Base-by-base conservation (phyloP, 148 eudicot species). In the Limonium bicolor region DNA sequence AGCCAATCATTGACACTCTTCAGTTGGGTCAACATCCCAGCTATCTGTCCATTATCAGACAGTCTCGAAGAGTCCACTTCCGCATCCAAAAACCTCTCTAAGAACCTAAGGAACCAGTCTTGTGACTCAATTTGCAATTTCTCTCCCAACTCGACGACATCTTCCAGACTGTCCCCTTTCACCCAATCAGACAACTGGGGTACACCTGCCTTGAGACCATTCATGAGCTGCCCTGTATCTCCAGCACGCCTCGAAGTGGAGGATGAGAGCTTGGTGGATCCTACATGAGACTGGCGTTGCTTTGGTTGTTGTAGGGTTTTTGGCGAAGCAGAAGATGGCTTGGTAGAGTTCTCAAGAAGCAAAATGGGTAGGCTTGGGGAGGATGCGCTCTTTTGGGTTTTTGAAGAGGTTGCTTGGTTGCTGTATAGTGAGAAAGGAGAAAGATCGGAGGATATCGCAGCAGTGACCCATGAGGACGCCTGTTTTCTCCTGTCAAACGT, bases 1-100 rank as follows among this genome's bases (percentile, higher is more conserved):
- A 86, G 51, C 96, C 96, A 86, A 45, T 82, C 88, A 20, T 86
- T 86, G 55, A 86, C 96, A 20, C 88, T 82, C 67, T 86, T 86
- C n/a, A n/a, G n/a, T n/a, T n/a, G n/a, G n/a, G n/a, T n/a, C n/a
- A n/a, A n/a, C n/a, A n/a, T n/a, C n/a, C 94, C 94, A 0, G 96
- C 96, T 47, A 82, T 78, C 38, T 78, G 94, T 25, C 81, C 81
- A 9, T 86, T 86, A 44, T 86, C 94, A 2, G 88, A 70, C 53
- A 86, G 43, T 29, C 77, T 9, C 1, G 82, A 57, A 6, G 48
- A 40, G 43, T 74, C 85, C 30, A 73, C 85, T 8, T 86, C 80
- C 54, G 88, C 69, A 51, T 82, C 94, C 62, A 86, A 64, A 61
- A 82, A 82, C 49, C 76, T 68, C 63, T 86, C 96, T 21, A 82